Evolutionary conservation across 2,329 filamentous ascomycete species (phyloP).

Genomic region (Fulvia fulva): DNA sequence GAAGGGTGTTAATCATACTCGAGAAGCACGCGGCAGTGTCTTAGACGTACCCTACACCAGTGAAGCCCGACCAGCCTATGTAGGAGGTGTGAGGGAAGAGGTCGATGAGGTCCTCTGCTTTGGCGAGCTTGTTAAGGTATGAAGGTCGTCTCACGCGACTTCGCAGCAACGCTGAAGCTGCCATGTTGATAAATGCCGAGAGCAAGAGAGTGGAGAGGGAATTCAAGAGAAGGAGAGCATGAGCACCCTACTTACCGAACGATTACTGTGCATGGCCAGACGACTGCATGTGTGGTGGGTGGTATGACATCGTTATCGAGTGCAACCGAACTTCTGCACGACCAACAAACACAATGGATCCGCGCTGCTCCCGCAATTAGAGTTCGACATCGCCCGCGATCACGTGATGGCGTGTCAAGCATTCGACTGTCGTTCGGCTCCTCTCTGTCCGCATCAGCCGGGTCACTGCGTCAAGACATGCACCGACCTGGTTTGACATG

Average conservation of each 20-base stretch:
- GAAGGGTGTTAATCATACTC: no score
- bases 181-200: slow-evolving; percentile 15
- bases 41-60: slow-evolving; percentile 72
- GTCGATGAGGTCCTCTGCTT: slow-evolving; percentile 72
- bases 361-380: not conserved
- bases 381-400: not conserved
- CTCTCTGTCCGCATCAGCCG: not conserved
- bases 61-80: slow-evolving; percentile 88
- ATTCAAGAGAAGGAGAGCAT: not conserved
- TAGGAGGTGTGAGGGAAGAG: slow-evolving; percentile 82
- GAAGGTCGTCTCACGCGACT: slow-evolving; percentile 71
- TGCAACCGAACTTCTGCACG: not conserved
- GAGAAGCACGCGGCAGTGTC: no score
- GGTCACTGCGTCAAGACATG: not conserved
- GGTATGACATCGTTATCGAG: not conserved
- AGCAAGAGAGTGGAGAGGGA: not conserved
- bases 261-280: not conserved
- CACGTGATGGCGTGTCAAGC: not conserved
- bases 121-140: slow-evolving; percentile 74
- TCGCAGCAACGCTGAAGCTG: slow-evolving; percentile 62
- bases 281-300: not conserved
- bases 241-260: not conserved
- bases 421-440: not conserved
- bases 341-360: not conserved
- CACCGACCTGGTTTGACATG: not conserved